These are phyloP conservation scores for Rhizoctonia solani DNA, from an alignment of 1,284 basidiomycete species.

Conservation along the genomic window DNA sequence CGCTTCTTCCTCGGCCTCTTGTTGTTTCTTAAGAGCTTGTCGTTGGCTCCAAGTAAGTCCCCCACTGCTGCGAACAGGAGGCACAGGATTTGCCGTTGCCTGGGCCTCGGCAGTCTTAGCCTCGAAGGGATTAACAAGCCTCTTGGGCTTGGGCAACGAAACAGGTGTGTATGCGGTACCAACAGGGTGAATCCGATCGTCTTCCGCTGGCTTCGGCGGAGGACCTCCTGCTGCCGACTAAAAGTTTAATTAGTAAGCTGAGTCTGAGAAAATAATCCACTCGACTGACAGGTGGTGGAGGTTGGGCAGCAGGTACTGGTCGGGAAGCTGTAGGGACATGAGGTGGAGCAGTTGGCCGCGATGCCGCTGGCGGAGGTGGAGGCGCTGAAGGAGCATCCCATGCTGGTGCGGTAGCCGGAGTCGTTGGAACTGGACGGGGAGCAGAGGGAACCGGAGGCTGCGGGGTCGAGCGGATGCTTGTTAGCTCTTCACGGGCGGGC, in stretches of 20 bases:
- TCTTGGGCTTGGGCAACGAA: conserved; percentile 79
- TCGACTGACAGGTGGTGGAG: conserved; percentile 10
- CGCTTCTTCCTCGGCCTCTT: conserved; percentile 78
- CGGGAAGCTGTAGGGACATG: conserved; percentile 37
- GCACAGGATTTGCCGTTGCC: conserved; percentile 39
- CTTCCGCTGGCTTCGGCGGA: conserved; percentile 64
- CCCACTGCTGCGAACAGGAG: conserved; percentile 39
- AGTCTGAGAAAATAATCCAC: conserved; percentile 4
- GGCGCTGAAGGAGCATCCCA: conserved; percentile 50
- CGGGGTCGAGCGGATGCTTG: conserved; percentile 43
- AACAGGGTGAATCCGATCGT: conserved; percentile 80
- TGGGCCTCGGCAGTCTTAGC: conserved; percentile 53
- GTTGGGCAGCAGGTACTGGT: conserved; percentile 39
- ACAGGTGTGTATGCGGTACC: conserved; percentile 86
- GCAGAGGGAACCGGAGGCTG: conserved; percentile 55
- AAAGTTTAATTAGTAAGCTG: not conserved
- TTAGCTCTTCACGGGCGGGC: conserved; percentile 44
- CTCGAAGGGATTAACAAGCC: conserved; percentile 81
- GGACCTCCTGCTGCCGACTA: conserved; percentile 40
- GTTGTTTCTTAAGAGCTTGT: conserved; percentile 84
- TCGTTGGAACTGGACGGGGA: conserved; percentile 52
- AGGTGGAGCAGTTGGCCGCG: conserved; percentile 12
- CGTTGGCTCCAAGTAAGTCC: conserved; percentile 86
- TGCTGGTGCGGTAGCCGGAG: conserved; percentile 52
- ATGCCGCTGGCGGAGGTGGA: conserved; percentile 36